Evolutionary conservation across 1,139 yeast genomes (phyloP), one percentile per base, ranked within the genome.

Genomic region (Blastobotrys niveus): DNA sequence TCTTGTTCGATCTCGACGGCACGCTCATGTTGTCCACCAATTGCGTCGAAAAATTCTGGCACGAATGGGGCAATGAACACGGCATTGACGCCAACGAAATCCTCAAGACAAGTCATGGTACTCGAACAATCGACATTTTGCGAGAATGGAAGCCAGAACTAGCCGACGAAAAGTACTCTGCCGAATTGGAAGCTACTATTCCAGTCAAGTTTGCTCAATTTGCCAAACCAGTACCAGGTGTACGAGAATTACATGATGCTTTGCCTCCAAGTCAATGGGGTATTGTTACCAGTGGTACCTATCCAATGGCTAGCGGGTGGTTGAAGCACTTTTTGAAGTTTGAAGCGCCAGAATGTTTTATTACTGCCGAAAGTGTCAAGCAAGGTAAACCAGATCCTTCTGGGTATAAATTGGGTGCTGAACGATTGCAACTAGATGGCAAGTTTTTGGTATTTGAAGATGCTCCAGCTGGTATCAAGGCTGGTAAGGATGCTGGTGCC

Each of bases 401-500:
- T 70, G 93, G 94, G 45, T 85, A 85, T 73, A 69, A 74, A 63
- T 64, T 69, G 57, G 85, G 84, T 54, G 76, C 84, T 70, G 65
- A 74, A 59, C 68, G 76, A 49, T 70, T 80, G 57, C 79, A 81
- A 34, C 71, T 71, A 62, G 73, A 74, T 52, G 61, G 66, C 48
- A 64, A 58, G 46, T 62, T 64, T 52, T 77, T 83, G 39, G 94
- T 85, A 21, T 83, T 83, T 60, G 94, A 84, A 68, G 94, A 84
- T 62, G 93, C 94, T 40, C 91, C 91, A 42, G 91, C 89, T 40
- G 95, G 95, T 63, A 80, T 85, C 54, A 70, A 76, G 51, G 91
- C 95, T 40, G 95, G 94, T 66, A 78, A 81, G 62, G 85, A 77
- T 54, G 86, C 93, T 26, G 94, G 93, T 55, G 89, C 93, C 60